A percentile compares a stretch with the other conserved stretches of the same genome.
Conservation (phyloP, 202 grass and related monocot genomes). For the Cymbopogon flexuosus region DNA sequence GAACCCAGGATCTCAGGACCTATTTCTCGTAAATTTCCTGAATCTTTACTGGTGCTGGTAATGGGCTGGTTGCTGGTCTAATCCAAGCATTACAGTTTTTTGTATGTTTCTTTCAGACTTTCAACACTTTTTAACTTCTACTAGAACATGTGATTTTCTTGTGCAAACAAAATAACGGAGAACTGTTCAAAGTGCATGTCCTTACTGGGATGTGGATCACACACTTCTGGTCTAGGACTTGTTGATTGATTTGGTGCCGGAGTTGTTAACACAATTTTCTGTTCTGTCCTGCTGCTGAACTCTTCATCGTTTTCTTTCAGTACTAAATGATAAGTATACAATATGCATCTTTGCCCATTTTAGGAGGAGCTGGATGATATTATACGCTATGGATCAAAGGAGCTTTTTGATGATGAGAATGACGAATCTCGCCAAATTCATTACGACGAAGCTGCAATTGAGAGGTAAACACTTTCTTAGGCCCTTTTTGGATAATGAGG, state of each 20-base stretch:
- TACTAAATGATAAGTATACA: not conserved
- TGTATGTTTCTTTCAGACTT: not conserved
- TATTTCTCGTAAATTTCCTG: not conserved
- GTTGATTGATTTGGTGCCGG: not conserved
- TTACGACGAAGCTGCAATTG: constrained; percentile 88
- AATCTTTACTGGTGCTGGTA: not conserved
- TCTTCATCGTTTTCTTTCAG: constrained; percentile 7
- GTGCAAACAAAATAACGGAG: not conserved
- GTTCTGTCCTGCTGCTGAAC: not conserved
- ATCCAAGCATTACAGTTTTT: not conserved
- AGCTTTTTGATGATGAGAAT: constrained; percentile 93
- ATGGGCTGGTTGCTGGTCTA: not conserved
- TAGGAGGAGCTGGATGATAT: constrained; percentile 99
- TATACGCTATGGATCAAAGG: constrained; percentile 95
- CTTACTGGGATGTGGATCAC: not conserved
- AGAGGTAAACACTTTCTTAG: constrained; percentile 48
- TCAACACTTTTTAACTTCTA: not conserved
- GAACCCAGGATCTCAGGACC: not conserved
- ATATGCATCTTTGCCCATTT: not conserved
- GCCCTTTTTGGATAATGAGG: not conserved
- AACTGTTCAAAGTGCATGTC: not conserved
- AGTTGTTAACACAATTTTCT: not conserved
- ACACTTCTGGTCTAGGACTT: not conserved
- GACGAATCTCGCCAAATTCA: constrained; percentile 96
- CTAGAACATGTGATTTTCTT: not conserved